phyloP scores from a whole-genome alignment of 202 grass and related monocot genomes.

The Elaeis oleifera region DNA sequence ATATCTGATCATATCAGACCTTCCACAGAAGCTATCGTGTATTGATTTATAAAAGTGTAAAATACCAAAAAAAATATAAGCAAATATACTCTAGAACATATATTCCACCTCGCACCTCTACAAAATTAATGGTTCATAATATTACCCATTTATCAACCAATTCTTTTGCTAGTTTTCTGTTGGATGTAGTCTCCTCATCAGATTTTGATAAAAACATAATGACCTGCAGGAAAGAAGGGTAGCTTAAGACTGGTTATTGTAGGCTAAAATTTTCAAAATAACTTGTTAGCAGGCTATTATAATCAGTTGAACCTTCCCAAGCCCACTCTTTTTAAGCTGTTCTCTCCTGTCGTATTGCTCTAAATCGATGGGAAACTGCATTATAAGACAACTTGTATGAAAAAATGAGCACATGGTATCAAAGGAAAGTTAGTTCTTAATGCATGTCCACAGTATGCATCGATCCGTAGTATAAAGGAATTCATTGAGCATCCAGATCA shows the following conservation, averaged over 20 bases:
- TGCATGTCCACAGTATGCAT: no score
- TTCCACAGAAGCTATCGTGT: no score
- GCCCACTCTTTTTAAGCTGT: slow-evolving; percentile 90
- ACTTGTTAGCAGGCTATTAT: slow-evolving; percentile 10
- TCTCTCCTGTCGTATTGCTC: slow-evolving; percentile 84
- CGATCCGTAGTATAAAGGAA: no score
- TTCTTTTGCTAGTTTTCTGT: slow-evolving; percentile 89
- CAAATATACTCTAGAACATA: no score
- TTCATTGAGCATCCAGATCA: background rate
- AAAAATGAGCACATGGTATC: background rate
- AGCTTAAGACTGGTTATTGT: background rate
- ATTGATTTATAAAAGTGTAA: background rate
- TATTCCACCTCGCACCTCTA: no score
- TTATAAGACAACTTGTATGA: slow-evolving; percentile 17
- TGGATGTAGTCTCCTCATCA: slow-evolving; percentile 90
- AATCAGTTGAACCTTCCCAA: slow-evolving; percentile 62
- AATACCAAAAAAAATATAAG: background rate
- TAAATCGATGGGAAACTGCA: slow-evolving; percentile 87
- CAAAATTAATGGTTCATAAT: background rate
- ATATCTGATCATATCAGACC: no score
- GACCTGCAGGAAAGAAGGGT: slow-evolving; percentile 32
- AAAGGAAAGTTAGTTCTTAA: no score
- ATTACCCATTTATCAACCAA: slow-evolving; percentile 99
- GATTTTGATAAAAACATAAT: slow-evolving; percentile 99
- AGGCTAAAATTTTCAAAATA: slow-evolving; percentile 13